Base-by-base conservation (phyloP, 768 basidiomycete species). In the Tulasnella sp. region DNA sequence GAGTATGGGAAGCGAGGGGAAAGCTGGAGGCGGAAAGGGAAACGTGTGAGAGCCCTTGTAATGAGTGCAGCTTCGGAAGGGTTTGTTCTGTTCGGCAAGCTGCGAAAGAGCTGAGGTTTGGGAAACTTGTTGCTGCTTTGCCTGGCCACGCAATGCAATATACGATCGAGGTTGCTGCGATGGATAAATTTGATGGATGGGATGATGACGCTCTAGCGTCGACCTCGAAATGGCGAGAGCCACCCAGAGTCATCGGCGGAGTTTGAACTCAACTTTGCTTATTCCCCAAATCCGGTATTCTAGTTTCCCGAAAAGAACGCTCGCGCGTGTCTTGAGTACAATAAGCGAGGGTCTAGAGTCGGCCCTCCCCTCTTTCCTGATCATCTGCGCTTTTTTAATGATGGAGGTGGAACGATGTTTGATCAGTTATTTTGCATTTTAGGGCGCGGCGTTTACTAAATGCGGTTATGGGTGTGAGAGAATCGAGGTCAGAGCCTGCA, bases 391-490 rank as follows among this genome's bases (percentile, higher is more conserved):
- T 27, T 14, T n/a, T n/a, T 36, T 68, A 27, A 68, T 68, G 62
- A 68, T 68, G 27, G 52, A n/a, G 16, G 31, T 58, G 24, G 52
- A 52, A 52, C 52, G 52, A 52, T 52, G 8, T 24, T 52, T 24
- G n/a, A n/a, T n/a, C 21, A 24, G n/a, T 52, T 31, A 34, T 44
- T 44, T 62, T 62, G n/a, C 31, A 62, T 14, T 34, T 34, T 27
- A 34, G 62, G 21, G 62, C 27, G 31, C 62, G 62, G 62, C 62
- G 62, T 68, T 68, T 68, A 68, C 62, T 36, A 68, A 68, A 68
- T 68, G 62, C 62, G 62, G 62, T 68, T 68, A 68, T 68, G 62
- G 62, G 62, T 68, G 62, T 68, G 62, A 68, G 62, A 68, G 62
- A 68, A 68, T 68, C 62, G 62, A 68, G 62, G 62, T 68, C 6